A percentile compares a stretch with the other conserved stretches of the same genome.
Conservation (phyloP, 805 yeast species). For the Kodamaea laetipori region DNA sequence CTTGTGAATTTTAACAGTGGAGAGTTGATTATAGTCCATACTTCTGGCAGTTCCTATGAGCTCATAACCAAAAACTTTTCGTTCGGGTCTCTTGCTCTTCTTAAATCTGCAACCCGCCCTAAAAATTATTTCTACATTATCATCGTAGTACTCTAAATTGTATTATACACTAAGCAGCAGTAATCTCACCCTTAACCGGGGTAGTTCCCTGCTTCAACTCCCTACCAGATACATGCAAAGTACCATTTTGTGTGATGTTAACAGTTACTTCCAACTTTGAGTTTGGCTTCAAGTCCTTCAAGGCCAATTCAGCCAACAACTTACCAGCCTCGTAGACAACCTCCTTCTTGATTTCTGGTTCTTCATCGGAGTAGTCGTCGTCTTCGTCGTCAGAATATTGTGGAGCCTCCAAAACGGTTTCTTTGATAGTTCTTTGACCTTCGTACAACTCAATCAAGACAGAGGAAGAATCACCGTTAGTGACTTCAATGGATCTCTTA, state of each 20-base stretch:
- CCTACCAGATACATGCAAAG: slow-evolving; percentile 65
- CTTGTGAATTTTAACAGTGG: too few relatives aligned
- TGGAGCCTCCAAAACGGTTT: slow-evolving; percentile 74
- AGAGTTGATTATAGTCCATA: too few relatives aligned
- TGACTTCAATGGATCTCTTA: slow-evolving; percentile 68
- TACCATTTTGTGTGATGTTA: slow-evolving; percentile 66
- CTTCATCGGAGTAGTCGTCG: slow-evolving; percentile 64
- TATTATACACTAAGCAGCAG: slow-evolving; percentile 21
- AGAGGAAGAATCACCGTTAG: slow-evolving; percentile 57
- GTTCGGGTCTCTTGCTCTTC: too few relatives aligned
- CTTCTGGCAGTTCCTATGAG: too few relatives aligned
- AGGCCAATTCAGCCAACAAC: slow-evolving; percentile 74
- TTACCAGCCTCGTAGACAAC: slow-evolving; percentile 73
- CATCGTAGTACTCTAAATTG: slow-evolving; percentile 7
- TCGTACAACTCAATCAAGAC: slow-evolving; percentile 76
- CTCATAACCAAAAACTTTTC: too few relatives aligned
- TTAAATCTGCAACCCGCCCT: too few relatives aligned
- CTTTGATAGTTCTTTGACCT: slow-evolving; percentile 82
- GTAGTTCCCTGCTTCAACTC: slow-evolving; percentile 62
- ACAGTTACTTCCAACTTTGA: slow-evolving; percentile 68
- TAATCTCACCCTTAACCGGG: slow-evolving; percentile 57
- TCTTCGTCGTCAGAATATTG: slow-evolving; percentile 56
- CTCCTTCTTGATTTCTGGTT: slow-evolving; percentile 83
- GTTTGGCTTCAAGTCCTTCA: slow-evolving; percentile 67
- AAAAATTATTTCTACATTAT: too few relatives aligned